Conservation (phyloP, 2,329 filamentous ascomycete species). For the Neophaeococcomyces aloes region DNA sequence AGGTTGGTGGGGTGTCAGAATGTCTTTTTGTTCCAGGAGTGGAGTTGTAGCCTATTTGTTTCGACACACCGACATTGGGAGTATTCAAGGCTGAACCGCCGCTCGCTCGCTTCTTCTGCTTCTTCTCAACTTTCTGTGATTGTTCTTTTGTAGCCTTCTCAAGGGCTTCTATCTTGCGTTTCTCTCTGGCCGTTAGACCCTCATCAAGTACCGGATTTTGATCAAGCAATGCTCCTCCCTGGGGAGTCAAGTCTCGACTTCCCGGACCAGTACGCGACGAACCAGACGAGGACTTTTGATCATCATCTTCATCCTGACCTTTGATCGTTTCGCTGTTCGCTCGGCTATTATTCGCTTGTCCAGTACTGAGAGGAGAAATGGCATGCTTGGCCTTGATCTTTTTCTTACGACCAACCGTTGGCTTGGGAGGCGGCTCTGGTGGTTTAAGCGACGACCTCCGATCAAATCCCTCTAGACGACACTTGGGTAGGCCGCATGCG, state of each 20-base stretch:
- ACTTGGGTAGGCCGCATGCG: slow-evolving; percentile 33
- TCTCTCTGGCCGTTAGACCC: slow-evolving; percentile 52
- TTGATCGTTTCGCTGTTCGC: slow-evolving; percentile 49
- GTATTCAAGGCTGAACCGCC: slow-evolving; percentile 45
- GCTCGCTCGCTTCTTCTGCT: slow-evolving; percentile 48
- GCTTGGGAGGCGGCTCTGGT: slow-evolving; percentile 29
- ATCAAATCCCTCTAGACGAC: slow-evolving; percentile 35
- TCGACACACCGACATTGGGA: slow-evolving; percentile 30
- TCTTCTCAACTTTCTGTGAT: slow-evolving; percentile 43
- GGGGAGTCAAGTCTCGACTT: slow-evolving; percentile 53
- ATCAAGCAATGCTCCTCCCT: slow-evolving; percentile 37
- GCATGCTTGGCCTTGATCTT: slow-evolving; percentile 35
- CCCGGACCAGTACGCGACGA: slow-evolving; percentile 46
- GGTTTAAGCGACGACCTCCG: slow-evolving; percentile 30
- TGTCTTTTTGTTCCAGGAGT: neutral
- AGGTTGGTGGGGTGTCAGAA: slow-evolving; percentile 5
- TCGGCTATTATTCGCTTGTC: slow-evolving; percentile 45
- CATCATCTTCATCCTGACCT: slow-evolving; percentile 43
- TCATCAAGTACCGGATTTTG: slow-evolving; percentile 31
- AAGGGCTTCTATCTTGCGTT: slow-evolving; percentile 52
- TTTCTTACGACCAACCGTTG: slow-evolving; percentile 38
- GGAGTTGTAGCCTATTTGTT: slow-evolving; percentile 11
- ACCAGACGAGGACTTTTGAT: slow-evolving; percentile 47
- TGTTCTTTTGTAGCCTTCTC: slow-evolving; percentile 52
- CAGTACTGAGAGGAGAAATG: slow-evolving; percentile 45